These are phyloP conservation scores for Monosporozyma unispora DNA, from an alignment of 805 yeast genomes.

Conservation along the genomic window DNA sequence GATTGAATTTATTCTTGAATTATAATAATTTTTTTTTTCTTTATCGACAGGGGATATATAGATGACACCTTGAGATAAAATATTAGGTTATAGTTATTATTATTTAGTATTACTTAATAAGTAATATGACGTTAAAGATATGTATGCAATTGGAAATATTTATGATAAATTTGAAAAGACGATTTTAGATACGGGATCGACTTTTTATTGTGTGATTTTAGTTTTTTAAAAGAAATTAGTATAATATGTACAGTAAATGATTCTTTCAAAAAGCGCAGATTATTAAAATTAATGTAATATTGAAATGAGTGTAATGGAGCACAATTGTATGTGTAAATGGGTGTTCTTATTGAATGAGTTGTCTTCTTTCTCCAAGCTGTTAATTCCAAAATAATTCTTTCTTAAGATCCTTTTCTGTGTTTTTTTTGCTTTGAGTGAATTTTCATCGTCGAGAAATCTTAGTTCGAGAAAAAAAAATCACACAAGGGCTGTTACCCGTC, in stretches of 20 bases:
- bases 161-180: not conserved
- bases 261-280: not conserved
- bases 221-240: not conserved
- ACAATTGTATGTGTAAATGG: not conserved
- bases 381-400: not conserved
- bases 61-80: not conserved
- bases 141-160: not conserved
- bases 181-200: not conserved
- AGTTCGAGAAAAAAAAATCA: not conserved
- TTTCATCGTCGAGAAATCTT: slow-evolving; percentile 1
- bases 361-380: not conserved
- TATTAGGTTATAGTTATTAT: not conserved
- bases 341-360: not conserved
- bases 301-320: not conserved
- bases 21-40: not conserved
- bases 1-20: not conserved
- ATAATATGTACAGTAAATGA: not conserved
- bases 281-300: not conserved
- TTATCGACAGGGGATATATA: not conserved
- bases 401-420: not conserved
- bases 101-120: not conserved
- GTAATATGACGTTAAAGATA: not conserved
- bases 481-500: not conserved
- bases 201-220: not conserved
- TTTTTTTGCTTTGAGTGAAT: not conserved